These are phyloP conservation scores for Leccinellum albellum DNA, from an alignment of 768 basidiomycete genomes.

Conservation along the genomic window DNA sequence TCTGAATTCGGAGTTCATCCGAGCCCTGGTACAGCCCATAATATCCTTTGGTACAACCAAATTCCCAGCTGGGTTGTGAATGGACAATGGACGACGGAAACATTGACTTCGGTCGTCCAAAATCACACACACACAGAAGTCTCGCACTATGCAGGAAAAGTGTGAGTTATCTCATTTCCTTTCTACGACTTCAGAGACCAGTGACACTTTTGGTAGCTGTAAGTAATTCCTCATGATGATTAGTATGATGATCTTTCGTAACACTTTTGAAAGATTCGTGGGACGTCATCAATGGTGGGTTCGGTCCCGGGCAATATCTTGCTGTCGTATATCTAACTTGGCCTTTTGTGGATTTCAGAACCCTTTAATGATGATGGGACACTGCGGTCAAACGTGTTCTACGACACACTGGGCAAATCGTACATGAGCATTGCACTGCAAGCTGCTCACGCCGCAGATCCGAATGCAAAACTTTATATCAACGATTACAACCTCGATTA, in stretches of 20 bases:
- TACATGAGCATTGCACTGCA: slow-evolving; percentile 50
- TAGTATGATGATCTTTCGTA: neutral
- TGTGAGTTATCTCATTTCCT: slow-evolving; percentile 3
- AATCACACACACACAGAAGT: slow-evolving; percentile 17
- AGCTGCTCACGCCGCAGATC: slow-evolving; percentile 28
- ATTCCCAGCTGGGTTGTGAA: slow-evolving; percentile 16
- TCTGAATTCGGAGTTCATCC: neutral
- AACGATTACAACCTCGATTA: slow-evolving; percentile 28
- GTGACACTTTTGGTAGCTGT: slow-evolving; percentile 5
- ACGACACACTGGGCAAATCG: slow-evolving; percentile 40
- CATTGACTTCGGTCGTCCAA: slow-evolving; percentile 15
- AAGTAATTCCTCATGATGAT: neutral
- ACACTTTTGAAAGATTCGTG: slow-evolving; percentile 12
- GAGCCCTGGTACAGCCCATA: slow-evolving; percentile 10
- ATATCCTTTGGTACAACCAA: slow-evolving; percentile 16
- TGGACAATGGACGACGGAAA: slow-evolving; percentile 9
- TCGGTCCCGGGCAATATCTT: neutral
- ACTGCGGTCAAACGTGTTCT: slow-evolving; percentile 50
- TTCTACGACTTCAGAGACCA: neutral
- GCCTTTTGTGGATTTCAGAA: slow-evolving; percentile 3
- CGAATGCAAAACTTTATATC: slow-evolving; percentile 31
- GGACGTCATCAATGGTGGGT: slow-evolving; percentile 21
- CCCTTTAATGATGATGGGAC: slow-evolving; percentile 53
- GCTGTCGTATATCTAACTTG: neutral
- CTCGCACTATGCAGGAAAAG: slow-evolving; percentile 8